Evolutionary conservation across 1,284 basidiomycete genomes (phyloP).

Genomic region (Leccinum angustisporum): DNA sequence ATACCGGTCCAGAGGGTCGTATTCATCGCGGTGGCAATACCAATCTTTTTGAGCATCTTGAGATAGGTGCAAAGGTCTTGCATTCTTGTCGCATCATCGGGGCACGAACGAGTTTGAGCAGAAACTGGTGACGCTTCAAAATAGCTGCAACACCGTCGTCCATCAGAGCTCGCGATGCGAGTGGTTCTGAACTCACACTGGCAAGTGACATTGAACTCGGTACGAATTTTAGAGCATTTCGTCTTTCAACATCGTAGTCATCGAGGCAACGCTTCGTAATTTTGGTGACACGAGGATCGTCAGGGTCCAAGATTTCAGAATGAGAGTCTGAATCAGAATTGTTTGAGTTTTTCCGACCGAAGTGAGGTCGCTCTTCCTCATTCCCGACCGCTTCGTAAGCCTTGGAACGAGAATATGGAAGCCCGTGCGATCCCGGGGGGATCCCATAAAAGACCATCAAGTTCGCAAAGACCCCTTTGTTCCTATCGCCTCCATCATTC

Average conservation of each 20-base stretch:
- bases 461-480: too few relatives aligned
- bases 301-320: slow-evolving; percentile 52
- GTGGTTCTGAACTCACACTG: slow-evolving; percentile 38
- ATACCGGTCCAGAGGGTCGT: slow-evolving; percentile 67
- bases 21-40: slow-evolving; percentile 65
- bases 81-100: slow-evolving; percentile 43
- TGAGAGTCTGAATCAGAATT: slow-evolving; percentile 31
- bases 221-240: slow-evolving; percentile 56
- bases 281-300: slow-evolving; percentile 54
- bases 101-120: slow-evolving; percentile 61
- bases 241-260: slow-evolving; percentile 60
- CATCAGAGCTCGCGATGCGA: neutral
- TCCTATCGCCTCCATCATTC: too few relatives aligned
- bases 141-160: slow-evolving; percentile 40
- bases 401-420: slow-evolving; percentile 32
- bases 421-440: slow-evolving; percentile 22
- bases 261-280: slow-evolving; percentile 45
- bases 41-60: slow-evolving; percentile 79
- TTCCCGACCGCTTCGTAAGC: slow-evolving; percentile 19
- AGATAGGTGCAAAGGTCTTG: slow-evolving; percentile 33
- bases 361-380: slow-evolving; percentile 4
- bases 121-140: slow-evolving; percentile 57
- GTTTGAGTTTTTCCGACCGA: slow-evolving; percentile 21
- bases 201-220: slow-evolving; percentile 67
- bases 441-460: slow-evolving; percentile 54